phyloP scores from a whole-genome alignment of 768 basidiomycete genomes.

The Clitopilus hobsonii region DNA sequence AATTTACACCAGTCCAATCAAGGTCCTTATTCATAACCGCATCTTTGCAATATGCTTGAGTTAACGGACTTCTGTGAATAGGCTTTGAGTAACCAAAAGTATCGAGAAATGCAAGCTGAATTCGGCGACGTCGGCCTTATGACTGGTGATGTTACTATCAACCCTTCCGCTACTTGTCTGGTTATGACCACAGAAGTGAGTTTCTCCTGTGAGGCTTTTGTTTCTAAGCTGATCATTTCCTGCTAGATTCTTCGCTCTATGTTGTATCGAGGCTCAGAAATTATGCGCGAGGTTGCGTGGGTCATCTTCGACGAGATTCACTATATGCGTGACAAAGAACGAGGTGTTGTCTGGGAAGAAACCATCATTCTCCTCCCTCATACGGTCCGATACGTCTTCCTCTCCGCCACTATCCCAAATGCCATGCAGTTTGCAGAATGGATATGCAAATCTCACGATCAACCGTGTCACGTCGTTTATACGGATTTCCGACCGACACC shows the following conservation, averaged over 20 bases:
- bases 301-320: constrained; percentile 99
- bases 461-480: constrained; percentile 98
- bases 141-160: constrained; percentile 99
- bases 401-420: constrained; percentile 98
- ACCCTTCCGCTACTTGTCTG: constrained; percentile 92
- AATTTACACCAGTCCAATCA: constrained; percentile 99
- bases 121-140: constrained; percentile 98
- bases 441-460: constrained; percentile 96
- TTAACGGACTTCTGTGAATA: constrained; percentile 26
- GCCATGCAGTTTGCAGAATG: constrained; percentile 99
- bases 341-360: constrained; percentile 99
- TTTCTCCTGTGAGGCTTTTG: not conserved
- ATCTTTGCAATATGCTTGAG: constrained; percentile 6
- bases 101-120: constrained; percentile 93
- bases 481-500: constrained; percentile 99
- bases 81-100: constrained; percentile 99
- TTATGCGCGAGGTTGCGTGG: constrained; percentile 99
- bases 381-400: constrained; percentile 94
- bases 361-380: constrained; percentile 97
- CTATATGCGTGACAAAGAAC: constrained; percentile 99
- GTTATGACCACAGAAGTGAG: constrained; percentile 98
- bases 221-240: not conserved
- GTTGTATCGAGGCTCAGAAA: constrained; percentile 97
- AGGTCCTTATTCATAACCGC: constrained; percentile 54
- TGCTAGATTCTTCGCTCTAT: constrained; percentile 95